Base-by-base conservation (phyloP, 495 filamentous ascomycete genomes). In the Talaromyces wortmannii region DNA sequence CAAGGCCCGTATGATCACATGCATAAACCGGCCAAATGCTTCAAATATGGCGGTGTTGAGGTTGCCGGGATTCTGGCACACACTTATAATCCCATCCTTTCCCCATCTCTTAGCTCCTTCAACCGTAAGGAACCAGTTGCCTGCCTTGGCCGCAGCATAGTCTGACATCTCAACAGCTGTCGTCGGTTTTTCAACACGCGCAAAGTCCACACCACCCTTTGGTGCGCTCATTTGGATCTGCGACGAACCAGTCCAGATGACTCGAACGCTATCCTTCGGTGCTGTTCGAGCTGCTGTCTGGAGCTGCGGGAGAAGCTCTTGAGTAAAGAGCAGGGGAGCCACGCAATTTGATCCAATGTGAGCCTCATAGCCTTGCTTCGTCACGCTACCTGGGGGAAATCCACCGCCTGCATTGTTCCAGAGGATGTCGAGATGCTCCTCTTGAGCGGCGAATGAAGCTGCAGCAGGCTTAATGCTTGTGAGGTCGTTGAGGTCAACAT, bases 191-290 rank as follows among this genome's bases (percentile, higher is more conserved):
- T 45, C 50, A 15, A 50, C 13, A 16, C 31, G 23, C 0, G 6
- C 23, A 79, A 72, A 45, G 89, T 88, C 52, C 91, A 75, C 65
- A 85, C 86, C 62, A 90, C 68, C 55, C 85, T 77, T 83, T 88
- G 88, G 3, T 31, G 48, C 10, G 11, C 48, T 50, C 31, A 12
- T 5, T 30, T 50, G 23, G 11, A 50, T 50, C 29, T 31, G 6
- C 48, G 11, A 59, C 7, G 59, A 48, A 5, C 55, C 54, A 16
- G 61, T 63, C 50, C 50, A 53, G 31, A 53, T n/a, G 23, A 53
- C n/a, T 15, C 50, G 50, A 44, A 53, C 50, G 5, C 16, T 18
- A 53, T 43, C 43, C 50, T 53, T 50, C 0, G 57, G 57, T 8
- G 61, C 40, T 13, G 59, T 55, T 1, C 45, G 44, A 1, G 73